phyloP scores from a whole-genome alignment of 129 eudicot genomes.

The Apium graveolens region DNA sequence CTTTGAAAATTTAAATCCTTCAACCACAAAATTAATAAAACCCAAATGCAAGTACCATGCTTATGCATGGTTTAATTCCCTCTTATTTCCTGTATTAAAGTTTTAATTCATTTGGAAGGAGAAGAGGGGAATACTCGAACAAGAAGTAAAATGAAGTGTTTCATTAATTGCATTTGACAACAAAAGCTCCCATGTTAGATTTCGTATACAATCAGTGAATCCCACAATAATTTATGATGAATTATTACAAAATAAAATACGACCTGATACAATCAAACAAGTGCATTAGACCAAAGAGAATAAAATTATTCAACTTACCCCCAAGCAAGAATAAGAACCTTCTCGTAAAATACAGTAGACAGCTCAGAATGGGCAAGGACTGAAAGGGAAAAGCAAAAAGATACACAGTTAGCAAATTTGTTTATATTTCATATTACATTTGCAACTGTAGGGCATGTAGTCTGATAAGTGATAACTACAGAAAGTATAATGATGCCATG shows the following conservation, averaged over 20 bases:
- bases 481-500: not conserved
- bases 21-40: not conserved
- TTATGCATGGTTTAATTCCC: not conserved
- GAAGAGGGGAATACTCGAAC: not conserved
- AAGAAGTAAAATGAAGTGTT: not conserved
- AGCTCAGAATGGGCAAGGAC: constrained; percentile 98
- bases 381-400: constrained; percentile 22
- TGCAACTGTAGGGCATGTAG: not conserved
- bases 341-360: constrained; percentile 87
- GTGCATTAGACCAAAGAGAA: not conserved
- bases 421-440: not conserved
- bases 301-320: constrained; percentile 49
- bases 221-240: not conserved
- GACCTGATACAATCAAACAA: not conserved
- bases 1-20: not conserved
- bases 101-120: not conserved
- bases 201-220: not conserved
- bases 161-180: not conserved
- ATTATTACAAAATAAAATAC: not conserved
- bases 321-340: constrained; percentile 94
- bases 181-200: not conserved
- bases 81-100: not conserved
- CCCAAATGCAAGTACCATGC: not conserved
- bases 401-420: not conserved
- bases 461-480: not conserved